Evolutionary conservation across 345 rosid genomes (phyloP), one percentile per base, ranked within the genome.

Genomic region (Tarenaya hassleriana): DNA sequence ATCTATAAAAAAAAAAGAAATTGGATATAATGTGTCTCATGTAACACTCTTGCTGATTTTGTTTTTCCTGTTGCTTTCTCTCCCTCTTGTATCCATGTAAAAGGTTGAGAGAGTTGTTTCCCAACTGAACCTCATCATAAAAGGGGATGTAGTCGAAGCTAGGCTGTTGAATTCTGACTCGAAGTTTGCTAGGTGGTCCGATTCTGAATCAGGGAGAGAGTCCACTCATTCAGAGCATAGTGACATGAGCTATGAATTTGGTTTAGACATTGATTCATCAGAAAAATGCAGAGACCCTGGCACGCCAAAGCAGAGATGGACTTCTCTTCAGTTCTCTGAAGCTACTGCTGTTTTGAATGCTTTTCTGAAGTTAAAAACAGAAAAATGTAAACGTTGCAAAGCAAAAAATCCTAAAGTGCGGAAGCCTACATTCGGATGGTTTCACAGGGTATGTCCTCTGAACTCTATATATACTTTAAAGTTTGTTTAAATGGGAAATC

Each of bases 371-470:
- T 61, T 61, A 27, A 66, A 57, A 33, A 15, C 56, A 32, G 66
- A 17, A 33, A 56, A 61, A 68, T 90, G 97, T 60, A 50, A 52
- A 38, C 56, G 57, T 32, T 90, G 96, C 48, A 1, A 34, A 8
- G 69, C 67, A 20, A 20, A 33, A 34, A 69, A 58, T 69, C 78
- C 87, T 16, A 32, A 16, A 10, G 63, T 86, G 42, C 63, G 59
- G 31, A 90, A 82, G 57, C 97, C 92, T 45, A 75, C 63, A 35
- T 80, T 70, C 61, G 96, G 87, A 64, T 90, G 94, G 96, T 57
- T 90, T 67, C 70, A 75, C 66, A 60, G 45, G 89, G 97, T 90
- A 86, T 63, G 60, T 47, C 12, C 51, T 69, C 47, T 49, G 27
- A 8, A 35, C 5, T 5, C 29, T 24, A 24, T 2, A 5, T 5